Base-by-base conservation (phyloP, 2,329 filamentous ascomycete species). In the Arthrobotrys conoides region DNA sequence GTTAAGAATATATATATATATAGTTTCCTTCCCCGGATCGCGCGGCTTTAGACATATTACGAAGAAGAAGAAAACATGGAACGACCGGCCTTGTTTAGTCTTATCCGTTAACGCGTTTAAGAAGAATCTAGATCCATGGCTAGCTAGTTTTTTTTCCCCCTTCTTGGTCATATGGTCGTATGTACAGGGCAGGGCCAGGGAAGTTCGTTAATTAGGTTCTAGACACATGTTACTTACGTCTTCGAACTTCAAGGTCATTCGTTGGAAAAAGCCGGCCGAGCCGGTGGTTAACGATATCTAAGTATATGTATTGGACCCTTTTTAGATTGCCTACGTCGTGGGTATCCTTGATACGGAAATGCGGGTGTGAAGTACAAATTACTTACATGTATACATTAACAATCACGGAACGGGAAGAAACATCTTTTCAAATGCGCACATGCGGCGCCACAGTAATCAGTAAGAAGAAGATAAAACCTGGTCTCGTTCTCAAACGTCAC, bases 331-430 rank as follows among this genome's bases (percentile, higher is more conserved):
- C 6, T 8, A 12, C 30, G 41, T 48, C 41, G 44, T 66, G 63
- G 63, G 63, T 53, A 66, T 66, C 63, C 44, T 66, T 53, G 44
- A 44, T 49, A 66, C 44, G 24, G 41, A 27, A 49, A 49, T 55
- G 41, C 20, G 44, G 30, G 36, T 66, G 51, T 66, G n/a, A n/a
- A n/a, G n/a, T n/a, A n/a, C n/a, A n/a, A n/a, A n/a, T n/a, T n/a
- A n/a, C n/a, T n/a, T n/a, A n/a, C n/a, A 22, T 51, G 12, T 3
- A 48, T 1, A 64, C 41, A n/a, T n/a, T n/a, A n/a, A n/a, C n/a
- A n/a, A n/a, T n/a, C n/a, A n/a, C n/a, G n/a, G n/a, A 64, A 14
- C 3, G 22, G 20, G 38, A 64, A 44, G 36, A 38, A 22, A n/a
- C n/a, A n/a, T n/a, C n/a, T n/a, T n/a, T n/a, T n/a, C n/a, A n/a